phyloP scores from a whole-genome alignment of 768 basidiomycete species.

The Xerocomellus amylosporus region DNA sequence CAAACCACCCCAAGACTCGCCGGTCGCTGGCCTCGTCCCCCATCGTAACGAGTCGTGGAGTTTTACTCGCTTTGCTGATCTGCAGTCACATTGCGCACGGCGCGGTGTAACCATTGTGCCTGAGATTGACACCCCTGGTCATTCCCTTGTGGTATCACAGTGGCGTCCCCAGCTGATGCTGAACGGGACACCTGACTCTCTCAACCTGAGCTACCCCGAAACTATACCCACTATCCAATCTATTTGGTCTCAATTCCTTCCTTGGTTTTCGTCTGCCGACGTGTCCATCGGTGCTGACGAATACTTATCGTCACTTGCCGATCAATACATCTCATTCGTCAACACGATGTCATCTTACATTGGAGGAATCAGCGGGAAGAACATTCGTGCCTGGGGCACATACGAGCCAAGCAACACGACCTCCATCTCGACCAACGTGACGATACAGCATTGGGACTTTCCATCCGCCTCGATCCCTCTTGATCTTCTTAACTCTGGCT shows the following conservation, averaged over 20 bases:
- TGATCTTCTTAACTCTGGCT: constrained; percentile 34
- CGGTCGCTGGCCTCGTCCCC: constrained; percentile 35
- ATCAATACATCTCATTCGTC: constrained; percentile 43
- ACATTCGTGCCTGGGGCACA: constrained; percentile 43
- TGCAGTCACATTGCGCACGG: constrained; percentile 38
- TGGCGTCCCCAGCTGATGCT: constrained; percentile 45
- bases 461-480: constrained; percentile 34
- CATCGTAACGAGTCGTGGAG: constrained; percentile 43
- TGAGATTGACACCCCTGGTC: constrained; percentile 45
- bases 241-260: constrained; percentile 42
- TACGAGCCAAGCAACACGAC: constrained; percentile 37
- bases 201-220: constrained; percentile 41
- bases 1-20: constrained; percentile 35
- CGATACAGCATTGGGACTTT: constrained; percentile 46
- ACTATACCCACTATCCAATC: constrained; percentile 42
- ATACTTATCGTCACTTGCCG: constrained; percentile 36
- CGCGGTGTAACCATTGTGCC: constrained; percentile 41
- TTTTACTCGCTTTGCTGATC: constrained; percentile 26
- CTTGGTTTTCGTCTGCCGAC: constrained; percentile 39
- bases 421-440: constrained; percentile 39
- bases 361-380: constrained; percentile 30
- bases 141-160: constrained; percentile 43
- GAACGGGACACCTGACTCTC: constrained; percentile 33
- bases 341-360: constrained; percentile 43
- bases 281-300: constrained; percentile 49